A percentile compares a stretch with the other conserved stretches of the same genome.
These are phyloP conservation scores for Diaporthe longicolla DNA, from an alignment of 2,329 filamentous ascomycete species.

Conservation along the genomic window DNA sequence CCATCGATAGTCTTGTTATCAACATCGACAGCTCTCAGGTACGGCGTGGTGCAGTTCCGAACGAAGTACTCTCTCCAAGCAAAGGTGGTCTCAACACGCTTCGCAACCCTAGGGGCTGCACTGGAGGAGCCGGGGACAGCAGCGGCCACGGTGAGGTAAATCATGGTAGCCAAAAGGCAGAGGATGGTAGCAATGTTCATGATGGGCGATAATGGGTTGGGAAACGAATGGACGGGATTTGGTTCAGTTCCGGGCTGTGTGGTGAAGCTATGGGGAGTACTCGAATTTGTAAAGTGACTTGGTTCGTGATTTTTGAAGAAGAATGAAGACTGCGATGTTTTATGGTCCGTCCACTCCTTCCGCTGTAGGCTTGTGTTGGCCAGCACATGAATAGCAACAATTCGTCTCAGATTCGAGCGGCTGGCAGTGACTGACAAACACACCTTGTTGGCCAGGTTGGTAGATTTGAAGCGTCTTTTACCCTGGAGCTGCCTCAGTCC, in stretches of 20 bases:
- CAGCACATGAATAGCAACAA: neutral
- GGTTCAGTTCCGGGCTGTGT: neutral
- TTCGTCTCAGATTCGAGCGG: neutral
- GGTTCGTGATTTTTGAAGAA: neutral
- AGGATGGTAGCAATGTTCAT: neutral
- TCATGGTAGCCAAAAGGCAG: slow-evolving; percentile 5
- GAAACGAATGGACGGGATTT: neutral
- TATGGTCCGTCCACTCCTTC: neutral
- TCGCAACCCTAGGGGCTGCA: neutral
- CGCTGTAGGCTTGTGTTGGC: neutral
- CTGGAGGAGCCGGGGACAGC: neutral
- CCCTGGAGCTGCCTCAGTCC: neutral
- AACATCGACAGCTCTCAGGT: neutral
- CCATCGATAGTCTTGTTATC: neutral
- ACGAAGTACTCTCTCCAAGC: slow-evolving; percentile 20
- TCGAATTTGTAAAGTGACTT: neutral
- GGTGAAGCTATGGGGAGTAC: neutral
- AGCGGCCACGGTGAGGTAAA: neutral
- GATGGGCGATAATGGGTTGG: neutral
- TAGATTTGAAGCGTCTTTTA: neutral
- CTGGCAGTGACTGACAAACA: too few relatives aligned
- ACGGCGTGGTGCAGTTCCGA: slow-evolving; percentile 31
- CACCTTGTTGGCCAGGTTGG: neutral
- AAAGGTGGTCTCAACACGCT: slow-evolving; percentile 34
- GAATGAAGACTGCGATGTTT: neutral